Conservation (phyloP, 495 filamentous ascomycete species). For the Chaetomium fimeti region DNA sequence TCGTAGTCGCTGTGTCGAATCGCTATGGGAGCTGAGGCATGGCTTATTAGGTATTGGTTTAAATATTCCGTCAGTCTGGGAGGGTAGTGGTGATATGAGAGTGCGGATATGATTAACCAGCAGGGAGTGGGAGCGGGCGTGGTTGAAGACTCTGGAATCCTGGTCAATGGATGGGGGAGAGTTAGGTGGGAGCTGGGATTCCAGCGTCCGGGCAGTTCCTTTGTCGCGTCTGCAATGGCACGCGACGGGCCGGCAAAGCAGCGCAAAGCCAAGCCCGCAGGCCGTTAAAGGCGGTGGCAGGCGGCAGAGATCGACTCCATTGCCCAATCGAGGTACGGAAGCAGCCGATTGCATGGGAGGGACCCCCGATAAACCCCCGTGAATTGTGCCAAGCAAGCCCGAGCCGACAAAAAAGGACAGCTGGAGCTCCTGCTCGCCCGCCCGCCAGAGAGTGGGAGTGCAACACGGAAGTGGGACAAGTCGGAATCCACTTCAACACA, state of each 20-base stretch:
- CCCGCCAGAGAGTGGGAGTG: constrained; percentile 5
- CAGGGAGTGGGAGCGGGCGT: neutral
- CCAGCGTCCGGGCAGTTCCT: neutral
- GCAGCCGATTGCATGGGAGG: constrained; percentile 1
- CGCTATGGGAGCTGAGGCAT: constrained; percentile 20
- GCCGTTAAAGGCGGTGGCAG: constrained; percentile 11
- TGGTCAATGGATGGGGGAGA: neutral
- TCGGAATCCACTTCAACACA: neutral
- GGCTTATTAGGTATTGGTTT: neutral
- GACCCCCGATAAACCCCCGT: constrained; percentile 17
- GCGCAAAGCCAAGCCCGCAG: neutral
- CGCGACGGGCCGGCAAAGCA: constrained; percentile 14
- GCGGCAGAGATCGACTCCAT: constrained; percentile 17
- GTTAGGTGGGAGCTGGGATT: neutral
- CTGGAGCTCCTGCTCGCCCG: constrained; percentile 17
- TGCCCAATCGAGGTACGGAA: constrained; percentile 10
- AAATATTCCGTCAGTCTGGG: neutral
- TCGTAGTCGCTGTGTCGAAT: constrained; percentile 1
- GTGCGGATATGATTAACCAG: too few relatives aligned
- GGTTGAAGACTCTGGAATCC: neutral
- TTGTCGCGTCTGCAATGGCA: constrained; percentile 23
- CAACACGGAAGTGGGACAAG: constrained; percentile 12
- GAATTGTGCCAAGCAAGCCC: constrained; percentile 12
- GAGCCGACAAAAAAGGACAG: constrained; percentile 32
- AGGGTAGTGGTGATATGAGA: neutral